Evolutionary conservation across 495 filamentous ascomycete species (phyloP), one percentile per base, ranked within the genome.

Genomic region (Endocarpon pusillum): DNA sequence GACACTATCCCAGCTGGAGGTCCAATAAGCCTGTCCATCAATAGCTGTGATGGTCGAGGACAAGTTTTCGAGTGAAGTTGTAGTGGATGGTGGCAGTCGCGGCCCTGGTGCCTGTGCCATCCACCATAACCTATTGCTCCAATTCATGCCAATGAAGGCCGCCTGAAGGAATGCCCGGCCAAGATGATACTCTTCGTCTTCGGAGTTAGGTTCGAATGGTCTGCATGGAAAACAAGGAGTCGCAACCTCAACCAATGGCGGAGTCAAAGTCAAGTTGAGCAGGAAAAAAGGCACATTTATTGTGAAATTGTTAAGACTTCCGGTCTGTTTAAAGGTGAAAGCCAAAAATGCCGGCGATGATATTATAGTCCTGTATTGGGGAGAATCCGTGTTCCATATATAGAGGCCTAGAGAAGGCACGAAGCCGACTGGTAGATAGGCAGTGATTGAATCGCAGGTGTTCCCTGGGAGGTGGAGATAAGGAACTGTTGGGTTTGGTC

Each of bases 141-240:
- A 69, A 47, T 70, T 68, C 4, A 58, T 54, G 11, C 63, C 67
- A 1, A 71, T 37, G 36, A 72, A 71, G 4, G 67, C 62, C 17
- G 65, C 66, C 42, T 75, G 69, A 9, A 73, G 41, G 34, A 75
- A 73, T 1, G 67, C 56, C 17, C 70, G 55, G 1, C 67, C 68
- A 21, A 73, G 58, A 6, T 41, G 42, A 25, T 53, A 66, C 3
- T 17, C 23, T 15, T 38, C 39, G 15, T 17, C 23, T 15, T 38
- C 39, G 15, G 41, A 29, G 1, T 29, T 21, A 17, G 49, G 26
- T 11, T 17, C 23, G 1, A 43, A 49, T 0, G 55, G 54, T 21
- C 54, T 48, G 33, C 66, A 70, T 12, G 69, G 69, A 40, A 75
- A 67, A 41, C 72, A 75, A 5, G 44, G 50, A 5, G 54, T 56